Base-by-base conservation (phyloP, 2,329 filamentous ascomycete genomes). In the Ploettnerulaceae sp. region DNA sequence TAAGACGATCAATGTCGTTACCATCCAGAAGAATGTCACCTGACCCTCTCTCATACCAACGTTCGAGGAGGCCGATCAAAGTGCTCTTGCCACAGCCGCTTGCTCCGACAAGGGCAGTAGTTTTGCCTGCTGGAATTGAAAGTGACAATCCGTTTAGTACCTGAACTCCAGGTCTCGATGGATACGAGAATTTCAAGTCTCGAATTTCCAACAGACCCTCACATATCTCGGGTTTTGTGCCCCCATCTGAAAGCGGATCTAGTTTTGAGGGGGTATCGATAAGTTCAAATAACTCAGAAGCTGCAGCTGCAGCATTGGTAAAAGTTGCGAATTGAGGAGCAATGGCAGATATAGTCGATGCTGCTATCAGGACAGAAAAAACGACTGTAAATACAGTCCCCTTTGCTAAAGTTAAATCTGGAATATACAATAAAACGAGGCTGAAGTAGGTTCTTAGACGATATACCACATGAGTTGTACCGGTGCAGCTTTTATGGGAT, bases 341-440 rank as follows among this genome's bases (percentile, higher is more conserved):
- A n/a, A 76, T 68, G 41, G 68, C 66, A 0, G 70, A 73, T 6
- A 75, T 57, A 1, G 67, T 63, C 18, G 71, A 67, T 2, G 71
- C 68, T 9, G 69, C 71, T 17, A 75, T 67, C 5, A 73, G 60
- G 6, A 75, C 66, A 1, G 71, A 68, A 48, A 75, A 70, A 28
- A 74, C 67, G 45, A 75, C 72, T 66, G 70, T 74, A 21, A 75
- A 67, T 7, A 76, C 67, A 1, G 66, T 68, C 2, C 73, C 73
- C n/a, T n/a, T n/a, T n/a, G n/a, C n/a, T n/a, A n/a, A n/a, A n/a
- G n/a, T n/a, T n/a, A n/a, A n/a, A n/a, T n/a, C n/a, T n/a, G n/a
- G n/a, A n/a, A n/a, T n/a, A n/a, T n/a, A n/a, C n/a, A n/a, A n/a
- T n/a, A n/a, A n/a, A n/a, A n/a, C n/a, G n/a, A n/a, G n/a, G n/a